Evolutionary conservation across 805 yeast species (phyloP).

Genomic region (Monosporozyma yasuniensis): DNA sequence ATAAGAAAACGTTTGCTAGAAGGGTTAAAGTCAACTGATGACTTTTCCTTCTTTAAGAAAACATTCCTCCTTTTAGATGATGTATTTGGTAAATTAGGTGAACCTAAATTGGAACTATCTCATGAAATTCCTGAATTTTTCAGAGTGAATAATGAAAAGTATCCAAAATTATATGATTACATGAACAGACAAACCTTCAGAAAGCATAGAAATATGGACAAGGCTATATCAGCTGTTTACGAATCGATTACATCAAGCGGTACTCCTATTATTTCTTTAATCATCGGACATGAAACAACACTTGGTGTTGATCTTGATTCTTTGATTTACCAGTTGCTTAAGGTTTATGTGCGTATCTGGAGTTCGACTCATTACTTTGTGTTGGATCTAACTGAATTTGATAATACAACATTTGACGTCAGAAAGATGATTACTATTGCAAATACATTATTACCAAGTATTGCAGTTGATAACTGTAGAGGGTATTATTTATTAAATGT

Average conservation of each 20-base stretch:
- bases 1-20: slow-evolving; percentile 24
- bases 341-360: slow-evolving; percentile 64
- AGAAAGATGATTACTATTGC: slow-evolving; percentile 26
- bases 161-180: slow-evolving; percentile 55
- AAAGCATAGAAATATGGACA: slow-evolving; percentile 33
- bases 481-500: slow-evolving; percentile 42
- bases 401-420: slow-evolving; percentile 20
- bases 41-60: slow-evolving; percentile 14
- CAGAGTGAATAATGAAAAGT: slow-evolving; percentile 40
- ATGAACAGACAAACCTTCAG: slow-evolving; percentile 58
- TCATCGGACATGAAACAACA: slow-evolving; percentile 33
- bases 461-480: slow-evolving; percentile 43
- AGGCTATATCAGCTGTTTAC: slow-evolving; percentile 39
- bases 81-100: slow-evolving; percentile 43
- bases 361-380: slow-evolving; percentile 53
- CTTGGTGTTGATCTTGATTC: slow-evolving; percentile 38
- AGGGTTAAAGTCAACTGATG: slow-evolving; percentile 12
- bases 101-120: slow-evolving; percentile 47
- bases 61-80: slow-evolving; percentile 39
- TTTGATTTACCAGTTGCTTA: slow-evolving; percentile 51
- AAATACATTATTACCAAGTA: slow-evolving; percentile 42
- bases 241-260: slow-evolving; percentile 69
- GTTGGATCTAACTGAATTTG: slow-evolving; percentile 60
- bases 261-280: slow-evolving; percentile 53
- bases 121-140: slow-evolving; percentile 49